Evolutionary conservation across 768 basidiomycete genomes (phyloP).

Genomic region (Panellus pusillus): DNA sequence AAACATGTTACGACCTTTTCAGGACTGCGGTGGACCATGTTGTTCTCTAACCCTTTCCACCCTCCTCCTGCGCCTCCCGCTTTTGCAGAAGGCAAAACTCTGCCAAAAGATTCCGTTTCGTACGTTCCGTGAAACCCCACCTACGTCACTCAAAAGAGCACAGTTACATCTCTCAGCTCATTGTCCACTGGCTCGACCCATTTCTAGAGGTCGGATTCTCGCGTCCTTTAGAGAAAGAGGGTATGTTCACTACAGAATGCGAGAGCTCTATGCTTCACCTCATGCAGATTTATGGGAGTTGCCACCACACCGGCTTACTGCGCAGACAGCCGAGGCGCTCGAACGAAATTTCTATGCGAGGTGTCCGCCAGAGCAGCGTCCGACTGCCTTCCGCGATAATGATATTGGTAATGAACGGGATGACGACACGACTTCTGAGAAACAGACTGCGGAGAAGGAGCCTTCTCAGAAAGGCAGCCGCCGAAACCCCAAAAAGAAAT

Average conservation of each 20-base stretch:
- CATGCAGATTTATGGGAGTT: constrained; percentile 48
- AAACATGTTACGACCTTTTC: too few species aligned
- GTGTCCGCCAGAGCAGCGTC: constrained; percentile 42
- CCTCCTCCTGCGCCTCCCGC: constrained; percentile 23
- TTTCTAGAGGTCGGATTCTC: constrained; percentile 60
- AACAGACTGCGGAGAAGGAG: constrained; percentile 2
- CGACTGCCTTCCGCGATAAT: constrained; percentile 29
- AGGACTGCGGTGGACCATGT: neutral
- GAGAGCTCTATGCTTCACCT: neutral
- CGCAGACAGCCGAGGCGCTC: constrained; percentile 35
- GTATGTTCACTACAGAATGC: constrained; percentile 28
- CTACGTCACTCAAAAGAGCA: neutral
- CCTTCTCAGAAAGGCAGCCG: constrained; percentile 11
- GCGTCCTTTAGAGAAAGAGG: constrained; percentile 57
- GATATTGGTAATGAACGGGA: constrained; percentile 10
- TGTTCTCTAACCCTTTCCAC: constrained; percentile 19
- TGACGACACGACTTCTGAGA: constrained; percentile 13
- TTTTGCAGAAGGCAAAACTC: constrained; percentile 22
- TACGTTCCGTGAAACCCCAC: constrained; percentile 24
- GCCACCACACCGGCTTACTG: constrained; percentile 34
- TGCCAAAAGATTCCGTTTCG: constrained; percentile 32
- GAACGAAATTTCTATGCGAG: constrained; percentile 44
- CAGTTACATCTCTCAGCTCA: constrained; percentile 46
- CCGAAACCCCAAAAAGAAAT: constrained; percentile 22
- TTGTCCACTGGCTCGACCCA: constrained; percentile 54